Conservation (phyloP, 2,329 filamentous ascomycete species). For the Fragosphaeria purpurea region DNA sequence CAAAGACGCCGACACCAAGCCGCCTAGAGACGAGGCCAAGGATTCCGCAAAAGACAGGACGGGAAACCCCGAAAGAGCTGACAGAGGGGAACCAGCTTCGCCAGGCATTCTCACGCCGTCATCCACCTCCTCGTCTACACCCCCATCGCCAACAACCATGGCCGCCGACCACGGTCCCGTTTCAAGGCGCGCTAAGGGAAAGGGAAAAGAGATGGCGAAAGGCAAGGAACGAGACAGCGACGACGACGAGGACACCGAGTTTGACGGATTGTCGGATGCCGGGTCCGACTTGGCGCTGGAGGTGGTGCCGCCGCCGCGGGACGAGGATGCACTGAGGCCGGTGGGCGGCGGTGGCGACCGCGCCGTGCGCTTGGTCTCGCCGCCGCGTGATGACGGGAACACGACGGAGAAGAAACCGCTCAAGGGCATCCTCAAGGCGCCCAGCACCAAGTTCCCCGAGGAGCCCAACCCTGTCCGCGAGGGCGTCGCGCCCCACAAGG, state of each 20-base stretch:
- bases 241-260: too few species aligned
- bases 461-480: conserved; percentile 74
- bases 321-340: background rate
- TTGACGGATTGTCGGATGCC: too few species aligned
- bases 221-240: background rate
- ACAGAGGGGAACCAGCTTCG: conserved; percentile 5
- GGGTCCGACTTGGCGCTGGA: too few species aligned
- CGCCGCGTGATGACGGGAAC: conserved; percentile 40
- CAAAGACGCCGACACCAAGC: background rate
- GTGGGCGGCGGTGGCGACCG: too few species aligned
- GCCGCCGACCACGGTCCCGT: conserved; percentile 30
- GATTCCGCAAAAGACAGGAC: background rate
- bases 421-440: conserved; percentile 78
- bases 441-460: conserved; percentile 76
- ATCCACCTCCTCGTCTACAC: conserved; percentile 10
- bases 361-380: conserved; percentile 60
- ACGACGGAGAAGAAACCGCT: conserved; percentile 42
- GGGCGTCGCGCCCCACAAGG: conserved; percentile 88
- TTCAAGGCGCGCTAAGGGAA: background rate
- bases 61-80: background rate
- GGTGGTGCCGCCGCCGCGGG: conserved; percentile 2
- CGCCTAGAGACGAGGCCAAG: background rate
- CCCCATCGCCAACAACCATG: conserved; percentile 20
- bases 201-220: background rate
- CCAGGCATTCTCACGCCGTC: conserved; percentile 12